A percentile compares a stretch with the other conserved stretches of the same genome.
Evolutionary conservation across 768 basidiomycete genomes (phyloP).

Genomic region (Leucocoprinus leucothites): DNA sequence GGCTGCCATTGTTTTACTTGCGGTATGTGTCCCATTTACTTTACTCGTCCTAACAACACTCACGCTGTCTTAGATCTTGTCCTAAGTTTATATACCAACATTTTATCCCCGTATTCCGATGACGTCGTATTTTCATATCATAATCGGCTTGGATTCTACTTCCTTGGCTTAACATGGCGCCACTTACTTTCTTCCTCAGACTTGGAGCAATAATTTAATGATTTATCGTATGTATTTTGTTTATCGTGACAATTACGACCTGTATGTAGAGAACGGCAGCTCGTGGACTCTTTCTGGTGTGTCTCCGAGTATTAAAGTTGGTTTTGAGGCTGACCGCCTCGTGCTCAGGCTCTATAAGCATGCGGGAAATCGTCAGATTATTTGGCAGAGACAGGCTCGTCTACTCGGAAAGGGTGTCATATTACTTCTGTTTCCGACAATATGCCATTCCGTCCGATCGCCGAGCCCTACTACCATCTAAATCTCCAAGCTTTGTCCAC

Average conservation of each 20-base stretch:
- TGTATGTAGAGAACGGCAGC: neutral
- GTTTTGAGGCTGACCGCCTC: too few species aligned
- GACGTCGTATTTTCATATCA: neutral
- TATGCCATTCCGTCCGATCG: too few species aligned
- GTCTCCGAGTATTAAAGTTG: too few species aligned
- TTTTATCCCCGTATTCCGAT: neutral
- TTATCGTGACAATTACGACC: neutral
- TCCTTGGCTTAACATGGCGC: neutral
- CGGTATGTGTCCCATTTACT: conserved; percentile 56
- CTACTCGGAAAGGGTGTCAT: too few species aligned
- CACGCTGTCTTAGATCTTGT: conserved; percentile 2
- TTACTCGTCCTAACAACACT: neutral
- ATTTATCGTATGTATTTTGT: conserved; percentile 7
- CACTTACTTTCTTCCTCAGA: neutral
- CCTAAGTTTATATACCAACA: conserved; percentile 6
- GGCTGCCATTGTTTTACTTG: conserved; percentile 82
- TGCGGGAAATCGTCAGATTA: too few species aligned
- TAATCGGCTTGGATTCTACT: neutral
- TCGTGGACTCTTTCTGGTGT: too few species aligned
- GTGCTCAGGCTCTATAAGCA: too few species aligned
- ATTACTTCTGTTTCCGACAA: too few species aligned
- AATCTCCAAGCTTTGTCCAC: too few species aligned
- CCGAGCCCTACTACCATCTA: too few species aligned
- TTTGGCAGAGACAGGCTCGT: too few species aligned
- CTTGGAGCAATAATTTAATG: conserved; percentile 5